These are phyloP conservation scores for Mesotaenium endlicherianum DNA, from an alignment of 139 green algal genomes.

Conservation along the genomic window DNA sequence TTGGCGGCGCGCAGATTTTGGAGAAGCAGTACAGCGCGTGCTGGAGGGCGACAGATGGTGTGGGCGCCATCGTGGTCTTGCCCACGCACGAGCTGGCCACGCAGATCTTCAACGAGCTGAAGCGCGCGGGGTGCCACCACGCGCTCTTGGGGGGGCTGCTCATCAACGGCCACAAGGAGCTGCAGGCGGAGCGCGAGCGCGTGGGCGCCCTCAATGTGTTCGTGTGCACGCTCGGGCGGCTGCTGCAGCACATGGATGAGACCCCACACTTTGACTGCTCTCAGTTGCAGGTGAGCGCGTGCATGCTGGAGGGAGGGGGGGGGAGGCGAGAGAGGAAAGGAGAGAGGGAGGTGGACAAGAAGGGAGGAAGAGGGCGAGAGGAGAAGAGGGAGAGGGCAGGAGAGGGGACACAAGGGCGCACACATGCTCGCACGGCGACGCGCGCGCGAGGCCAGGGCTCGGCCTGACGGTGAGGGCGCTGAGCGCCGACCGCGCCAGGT, in stretches of 20 bases:
- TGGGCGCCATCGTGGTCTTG: conserved; percentile 90
- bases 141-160: conserved; percentile 84
- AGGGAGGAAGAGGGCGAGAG: too few relatives aligned
- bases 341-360: too few relatives aligned
- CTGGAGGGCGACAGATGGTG: conserved; percentile 83
- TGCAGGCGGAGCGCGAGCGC: conserved; percentile 73
- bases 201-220: conserved; percentile 82
- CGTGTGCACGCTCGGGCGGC: conserved; percentile 84
- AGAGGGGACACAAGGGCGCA: too few relatives aligned
- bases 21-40: conserved; percentile 82
- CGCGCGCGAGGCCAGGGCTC: too few relatives aligned
- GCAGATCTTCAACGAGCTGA: conserved; percentile 86
- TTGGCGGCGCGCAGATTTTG: conserved; percentile 61
- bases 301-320: too few relatives aligned
- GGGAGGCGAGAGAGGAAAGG: too few relatives aligned
- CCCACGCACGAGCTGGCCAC: conserved; percentile 93
- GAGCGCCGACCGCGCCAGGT: too few relatives aligned
- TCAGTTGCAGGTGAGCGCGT: conserved; percentile 61
- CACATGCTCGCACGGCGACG: too few relatives aligned
- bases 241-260: conserved; percentile 99
- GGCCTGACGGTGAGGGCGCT: too few relatives aligned
- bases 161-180: conserved; percentile 81
- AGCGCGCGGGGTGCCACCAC: conserved; percentile 76
- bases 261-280: conserved; percentile 87
- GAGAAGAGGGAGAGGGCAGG: too few relatives aligned